Evolutionary conservation across 768 basidiomycete genomes (phyloP), one percentile per base, ranked within the genome.

Genomic region (Lentinula sp.): DNA sequence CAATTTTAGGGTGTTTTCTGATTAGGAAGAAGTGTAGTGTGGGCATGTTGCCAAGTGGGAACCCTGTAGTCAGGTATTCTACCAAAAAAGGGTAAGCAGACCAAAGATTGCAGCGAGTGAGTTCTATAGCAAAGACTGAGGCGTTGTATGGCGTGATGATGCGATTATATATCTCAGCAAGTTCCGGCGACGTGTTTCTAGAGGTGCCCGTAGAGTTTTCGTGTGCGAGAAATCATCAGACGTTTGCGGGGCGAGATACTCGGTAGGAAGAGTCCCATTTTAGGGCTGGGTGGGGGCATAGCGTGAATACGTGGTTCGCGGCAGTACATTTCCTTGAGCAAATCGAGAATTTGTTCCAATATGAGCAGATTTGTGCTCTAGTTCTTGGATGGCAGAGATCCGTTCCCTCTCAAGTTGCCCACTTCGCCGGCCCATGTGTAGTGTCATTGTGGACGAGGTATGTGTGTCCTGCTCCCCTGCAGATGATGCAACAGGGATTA

Each of bases 71-170:
- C 21, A 21, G 21, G 21, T 21, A 21, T 21, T 21, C 21, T 21
- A 21, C 21, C 21, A 21, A 21, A 21, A 21, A 21, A 21, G 21
- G 21, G 21, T 21, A 21, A 21, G 21, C 21, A 21, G 21, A 21
- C 21, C 21, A 21, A 21, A 21, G 21, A 21, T 21, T 21, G 21
- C 21, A 21, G 21, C 21, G 21, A 21, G 21, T 21, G 21, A 21
- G 21, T 21, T 21, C 21, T 21, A 21, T 21, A 21, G 21, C 21
- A 21, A 21, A 21, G 21, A 21, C 21, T 21, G 21, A 21, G 21
- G 21, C 21, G 21, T 21, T 21, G 72, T 71, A 46, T 71, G 84
- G 4, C 62, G 84, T 1, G 84, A 85, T 64, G 55, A 37, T 40
- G 23, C 21, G n/a, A 32, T 42, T 16, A 6, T 7, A 46, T 10